Conservation (phyloP, 495 filamentous ascomycete genomes). For the Penicillium herquei region DNA sequence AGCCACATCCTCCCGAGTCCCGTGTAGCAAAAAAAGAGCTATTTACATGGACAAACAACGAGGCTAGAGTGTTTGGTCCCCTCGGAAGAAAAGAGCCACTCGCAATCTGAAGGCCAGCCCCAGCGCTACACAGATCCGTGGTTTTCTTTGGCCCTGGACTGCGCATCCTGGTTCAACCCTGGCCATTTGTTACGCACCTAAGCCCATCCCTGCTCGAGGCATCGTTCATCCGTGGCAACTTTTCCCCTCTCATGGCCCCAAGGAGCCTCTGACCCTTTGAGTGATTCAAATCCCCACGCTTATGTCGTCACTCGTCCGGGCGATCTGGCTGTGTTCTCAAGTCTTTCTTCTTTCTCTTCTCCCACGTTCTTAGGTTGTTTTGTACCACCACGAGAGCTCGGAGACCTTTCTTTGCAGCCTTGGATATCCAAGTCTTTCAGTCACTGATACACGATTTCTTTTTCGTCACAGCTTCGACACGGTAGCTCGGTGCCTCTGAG, state of each 20-base stretch:
- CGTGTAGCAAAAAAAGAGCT: slow-evolving; percentile 2
- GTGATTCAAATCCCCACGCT: slow-evolving; percentile 18
- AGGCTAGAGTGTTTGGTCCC: slow-evolving; percentile 12
- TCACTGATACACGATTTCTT: slow-evolving; percentile 18
- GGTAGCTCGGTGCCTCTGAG: slow-evolving; percentile 25
- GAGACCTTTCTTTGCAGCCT: slow-evolving; percentile 12
- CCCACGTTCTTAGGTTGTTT: slow-evolving; percentile 24
- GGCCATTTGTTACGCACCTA: slow-evolving; percentile 22
- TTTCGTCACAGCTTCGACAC: slow-evolving; percentile 35
- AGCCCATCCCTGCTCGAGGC: slow-evolving; percentile 25
- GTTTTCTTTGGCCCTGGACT: slow-evolving; percentile 21
- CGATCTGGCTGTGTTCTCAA: slow-evolving; percentile 22
- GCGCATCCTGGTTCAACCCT: slow-evolving; percentile 24
- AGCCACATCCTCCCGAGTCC: slow-evolving; percentile 7
- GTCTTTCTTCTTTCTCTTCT: slow-evolving; percentile 4
- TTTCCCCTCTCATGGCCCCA: slow-evolving; percentile 6
- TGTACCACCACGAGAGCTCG: slow-evolving; percentile 21
- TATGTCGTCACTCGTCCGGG: slow-evolving; percentile 21
- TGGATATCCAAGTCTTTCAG: slow-evolving; percentile 5
- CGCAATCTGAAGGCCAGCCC: slow-evolving; percentile 8
- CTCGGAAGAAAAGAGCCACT: slow-evolving; percentile 26
- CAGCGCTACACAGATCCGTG: slow-evolving; percentile 27
- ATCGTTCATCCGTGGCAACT: slow-evolving; percentile 15
- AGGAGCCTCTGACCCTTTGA: slow-evolving; percentile 10
- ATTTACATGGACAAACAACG: slow-evolving; percentile 7